Percentiles rank a stretch among this genome's conserved stretches.
Conservation (phyloP, 306 rosid species). For the Senna tora region DNA sequence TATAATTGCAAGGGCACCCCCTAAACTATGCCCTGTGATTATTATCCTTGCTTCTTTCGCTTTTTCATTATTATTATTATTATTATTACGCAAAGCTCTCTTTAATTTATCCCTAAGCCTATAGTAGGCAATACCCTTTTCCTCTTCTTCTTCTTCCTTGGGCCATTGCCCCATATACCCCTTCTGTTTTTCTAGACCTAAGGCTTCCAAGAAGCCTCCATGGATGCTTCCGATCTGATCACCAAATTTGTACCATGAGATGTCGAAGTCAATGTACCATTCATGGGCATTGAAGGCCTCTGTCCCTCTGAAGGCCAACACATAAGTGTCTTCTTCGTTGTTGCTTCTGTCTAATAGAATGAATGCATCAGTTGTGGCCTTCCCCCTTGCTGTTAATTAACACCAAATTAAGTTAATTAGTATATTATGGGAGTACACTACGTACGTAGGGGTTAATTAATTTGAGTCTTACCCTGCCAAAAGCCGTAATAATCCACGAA, state of each 20-base stretch:
- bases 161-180: conserved; percentile 37
- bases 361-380: conserved; percentile 50
- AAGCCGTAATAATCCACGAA: conserved; percentile 51
- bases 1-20: no score
- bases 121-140: conserved; percentile 41
- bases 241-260: conserved; percentile 54
- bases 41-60: conserved; percentile 36
- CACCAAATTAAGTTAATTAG: no score
- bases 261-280: conserved; percentile 57
- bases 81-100: neutral
- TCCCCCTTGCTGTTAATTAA: conserved; percentile 5
- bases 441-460: no score
- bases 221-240: conserved; percentile 47
- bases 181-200: conserved; percentile 41
- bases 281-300: conserved; percentile 56
- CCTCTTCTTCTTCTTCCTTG: neutral
- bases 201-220: conserved; percentile 63
- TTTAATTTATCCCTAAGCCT: conserved; percentile 35
- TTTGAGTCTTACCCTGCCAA: conserved; percentile 52
- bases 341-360: conserved; percentile 41
- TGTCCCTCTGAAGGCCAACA: conserved; percentile 61
- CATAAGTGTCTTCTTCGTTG: conserved; percentile 41
- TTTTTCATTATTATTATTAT: no score
- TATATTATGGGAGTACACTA: no score
- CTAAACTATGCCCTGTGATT: no score